A percentile compares a stretch with the other conserved stretches of the same genome.
Evolutionary conservation across 2,329 filamentous ascomycete species (phyloP).

Genomic region (Emmonsiellopsis sp.): DNA sequence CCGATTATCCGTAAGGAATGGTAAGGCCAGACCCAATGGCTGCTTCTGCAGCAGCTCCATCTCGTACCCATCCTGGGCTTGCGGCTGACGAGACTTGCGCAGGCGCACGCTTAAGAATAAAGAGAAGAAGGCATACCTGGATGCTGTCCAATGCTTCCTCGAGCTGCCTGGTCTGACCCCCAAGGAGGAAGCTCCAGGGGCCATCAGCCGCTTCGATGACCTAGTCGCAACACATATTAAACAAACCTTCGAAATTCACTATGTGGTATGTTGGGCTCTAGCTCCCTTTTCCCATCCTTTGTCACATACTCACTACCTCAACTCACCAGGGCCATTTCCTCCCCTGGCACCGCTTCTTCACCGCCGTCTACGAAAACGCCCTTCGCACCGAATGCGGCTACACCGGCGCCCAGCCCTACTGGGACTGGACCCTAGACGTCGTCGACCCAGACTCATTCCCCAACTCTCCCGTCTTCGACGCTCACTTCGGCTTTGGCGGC

Average conservation of each 20-base stretch:
- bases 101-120: background rate
- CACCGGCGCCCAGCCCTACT: conserved; percentile 21
- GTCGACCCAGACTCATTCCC: conserved; percentile 12
- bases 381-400: conserved; percentile 23
- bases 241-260: conserved; percentile 28
- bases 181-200: conserved; percentile 20
- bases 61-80: no score
- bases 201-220: conserved; percentile 36
- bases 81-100: background rate
- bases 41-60: no score
- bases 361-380: conserved; percentile 15
- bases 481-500: conserved; percentile 21
- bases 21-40: background rate
- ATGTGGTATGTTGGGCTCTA: background rate
- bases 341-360: conserved; percentile 21
- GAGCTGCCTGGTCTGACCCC: background rate
- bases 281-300: background rate
- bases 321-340: conserved; percentile 12
- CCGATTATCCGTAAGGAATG: conserved; percentile 2
- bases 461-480: conserved; percentile 39
- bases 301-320: conserved; percentile 28
- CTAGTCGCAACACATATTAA: conserved; percentile 36
- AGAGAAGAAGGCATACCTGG: background rate
- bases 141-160: conserved; percentile 1
- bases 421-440: conserved; percentile 34